phyloP scores from a whole-genome alignment of 2,329 filamentous ascomycete genomes.

The Ophioceras dolichostomum region DNA sequence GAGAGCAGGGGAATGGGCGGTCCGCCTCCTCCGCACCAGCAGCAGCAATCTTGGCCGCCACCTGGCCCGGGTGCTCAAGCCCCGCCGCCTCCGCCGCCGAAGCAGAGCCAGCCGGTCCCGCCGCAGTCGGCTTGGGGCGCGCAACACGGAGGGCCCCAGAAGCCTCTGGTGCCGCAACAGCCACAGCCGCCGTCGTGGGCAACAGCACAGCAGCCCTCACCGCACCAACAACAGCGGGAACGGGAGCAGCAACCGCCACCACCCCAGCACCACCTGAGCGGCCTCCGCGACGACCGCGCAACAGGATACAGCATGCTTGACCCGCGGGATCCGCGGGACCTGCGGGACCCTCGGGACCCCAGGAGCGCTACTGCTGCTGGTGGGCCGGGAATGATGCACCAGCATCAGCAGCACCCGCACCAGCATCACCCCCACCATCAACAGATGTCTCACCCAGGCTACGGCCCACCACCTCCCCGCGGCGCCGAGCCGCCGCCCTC shows the following conservation, averaged over 20 bases:
- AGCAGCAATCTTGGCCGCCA: constrained; percentile 19
- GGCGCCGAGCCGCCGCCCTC: constrained; percentile 4
- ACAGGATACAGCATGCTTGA: constrained; percentile 1
- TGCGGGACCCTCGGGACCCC: background rate
- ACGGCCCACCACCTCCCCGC: constrained; percentile 10
- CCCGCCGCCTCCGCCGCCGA: constrained; percentile 19
- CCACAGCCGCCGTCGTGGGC: constrained; percentile 17
- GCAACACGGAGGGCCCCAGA: constrained; percentile 22
- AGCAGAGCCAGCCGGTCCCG: constrained; percentile 19
- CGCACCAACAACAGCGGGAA: constrained; percentile 5
- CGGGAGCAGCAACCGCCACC: constrained; percentile 10
- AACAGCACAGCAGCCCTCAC: constrained; percentile 15
- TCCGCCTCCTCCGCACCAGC: constrained; percentile 11
- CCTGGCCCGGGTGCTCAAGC: too few relatives aligned
- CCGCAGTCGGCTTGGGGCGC: constrained; percentile 24
- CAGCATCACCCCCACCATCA: constrained; percentile 15
- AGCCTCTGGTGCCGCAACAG: too few relatives aligned
- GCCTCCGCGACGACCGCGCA: constrained; percentile 7
- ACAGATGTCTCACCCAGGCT: constrained; percentile 15
- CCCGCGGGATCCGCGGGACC: background rate
- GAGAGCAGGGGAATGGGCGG: constrained; percentile 8
- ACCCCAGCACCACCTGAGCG: constrained; percentile 5
- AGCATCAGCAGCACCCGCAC: constrained; percentile 11
- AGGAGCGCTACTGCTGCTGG: background rate
- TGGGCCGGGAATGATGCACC: constrained; percentile 6